Percentiles rank a stretch among this genome's conserved stretches.
These are phyloP conservation scores for Hibiscus mutabilis DNA, from an alignment of 345 rosid genomes.

Conservation along the genomic window DNA sequence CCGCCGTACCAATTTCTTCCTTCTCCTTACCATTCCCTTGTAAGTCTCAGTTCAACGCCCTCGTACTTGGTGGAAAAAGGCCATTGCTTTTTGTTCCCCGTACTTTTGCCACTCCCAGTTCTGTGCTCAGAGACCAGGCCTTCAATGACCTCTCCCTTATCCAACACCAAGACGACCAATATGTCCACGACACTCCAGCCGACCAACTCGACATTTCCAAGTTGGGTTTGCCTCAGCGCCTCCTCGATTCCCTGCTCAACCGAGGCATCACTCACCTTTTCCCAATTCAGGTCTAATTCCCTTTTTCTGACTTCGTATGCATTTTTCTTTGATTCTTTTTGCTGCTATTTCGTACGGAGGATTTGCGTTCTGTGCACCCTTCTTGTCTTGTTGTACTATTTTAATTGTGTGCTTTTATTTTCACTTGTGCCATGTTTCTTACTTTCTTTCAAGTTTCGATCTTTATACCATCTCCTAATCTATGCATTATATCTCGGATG, in stretches of 20 bases:
- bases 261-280: constrained; percentile 90
- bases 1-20: neutral
- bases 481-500: neutral
- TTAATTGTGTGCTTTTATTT: too few species aligned
- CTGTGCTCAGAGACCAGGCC: constrained; percentile 80
- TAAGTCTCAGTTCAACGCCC: constrained; percentile 31
- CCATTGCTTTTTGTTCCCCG: constrained; percentile 32
- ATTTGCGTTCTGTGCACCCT: neutral
- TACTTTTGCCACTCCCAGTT: constrained; percentile 68
- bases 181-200: neutral
- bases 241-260: constrained; percentile 56
- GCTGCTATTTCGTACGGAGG: too few species aligned
- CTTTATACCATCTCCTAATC: neutral
- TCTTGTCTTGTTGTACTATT: neutral
- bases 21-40: constrained; percentile 17
- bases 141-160: constrained; percentile 53
- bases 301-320: neutral
- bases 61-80: constrained; percentile 13
- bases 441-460: neutral
- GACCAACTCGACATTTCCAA: constrained; percentile 68
- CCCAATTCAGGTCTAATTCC: constrained; percentile 67
- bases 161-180: constrained; percentile 13
- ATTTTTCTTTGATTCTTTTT: too few species aligned
- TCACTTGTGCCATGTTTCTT: neutral
- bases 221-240: constrained; percentile 65